Evolutionary conservation across 1,139 yeast genomes (phyloP).

Genomic region (Citeromyces hawaiiensis): DNA sequence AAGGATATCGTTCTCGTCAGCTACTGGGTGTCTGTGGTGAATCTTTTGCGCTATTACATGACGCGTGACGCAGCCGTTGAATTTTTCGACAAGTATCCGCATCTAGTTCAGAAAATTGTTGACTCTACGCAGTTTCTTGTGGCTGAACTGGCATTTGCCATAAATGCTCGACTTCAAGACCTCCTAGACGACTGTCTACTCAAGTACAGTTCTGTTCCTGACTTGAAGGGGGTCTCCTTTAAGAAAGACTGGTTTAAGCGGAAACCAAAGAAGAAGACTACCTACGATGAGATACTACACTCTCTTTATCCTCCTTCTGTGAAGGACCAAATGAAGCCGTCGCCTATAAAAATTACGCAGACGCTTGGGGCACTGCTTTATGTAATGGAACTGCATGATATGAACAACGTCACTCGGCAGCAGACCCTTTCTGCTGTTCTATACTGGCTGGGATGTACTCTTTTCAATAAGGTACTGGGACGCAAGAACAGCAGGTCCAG

Average conservation of each 20-base stretch:
- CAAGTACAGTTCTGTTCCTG: slow-evolving; percentile 53
- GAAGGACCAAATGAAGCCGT: slow-evolving; percentile 59
- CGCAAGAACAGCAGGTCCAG: slow-evolving; percentile 64
- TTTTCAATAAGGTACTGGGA: slow-evolving; percentile 63
- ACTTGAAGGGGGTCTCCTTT: slow-evolving; percentile 42
- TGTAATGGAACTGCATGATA: slow-evolving; percentile 70
- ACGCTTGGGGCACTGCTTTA: slow-evolving; percentile 81
- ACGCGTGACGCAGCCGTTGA: slow-evolving; percentile 31
- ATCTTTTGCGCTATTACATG: slow-evolving; percentile 53
- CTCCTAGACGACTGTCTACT: slow-evolving; percentile 52
- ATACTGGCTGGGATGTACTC: slow-evolving; percentile 58
- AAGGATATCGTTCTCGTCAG: slow-evolving; percentile 62
- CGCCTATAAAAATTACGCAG: slow-evolving; percentile 78
- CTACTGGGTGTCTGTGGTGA: slow-evolving; percentile 61
- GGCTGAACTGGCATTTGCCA: slow-evolving; percentile 50
- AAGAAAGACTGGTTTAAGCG: slow-evolving; percentile 70
- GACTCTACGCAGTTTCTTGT: slow-evolving; percentile 46
- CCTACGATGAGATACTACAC: slow-evolving; percentile 56
- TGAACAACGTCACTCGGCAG: slow-evolving; percentile 61
- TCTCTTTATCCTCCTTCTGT: slow-evolving; percentile 66
- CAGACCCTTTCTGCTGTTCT: slow-evolving; percentile 72
- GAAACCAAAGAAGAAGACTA: slow-evolving; percentile 18
- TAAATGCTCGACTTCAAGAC: slow-evolving; percentile 43
- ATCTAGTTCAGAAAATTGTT: slow-evolving; percentile 45
- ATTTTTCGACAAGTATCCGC: slow-evolving; percentile 39